These are phyloP conservation scores for Noccaea caerulescens DNA, from an alignment of 345 rosid genomes.

Conservation along the genomic window DNA sequence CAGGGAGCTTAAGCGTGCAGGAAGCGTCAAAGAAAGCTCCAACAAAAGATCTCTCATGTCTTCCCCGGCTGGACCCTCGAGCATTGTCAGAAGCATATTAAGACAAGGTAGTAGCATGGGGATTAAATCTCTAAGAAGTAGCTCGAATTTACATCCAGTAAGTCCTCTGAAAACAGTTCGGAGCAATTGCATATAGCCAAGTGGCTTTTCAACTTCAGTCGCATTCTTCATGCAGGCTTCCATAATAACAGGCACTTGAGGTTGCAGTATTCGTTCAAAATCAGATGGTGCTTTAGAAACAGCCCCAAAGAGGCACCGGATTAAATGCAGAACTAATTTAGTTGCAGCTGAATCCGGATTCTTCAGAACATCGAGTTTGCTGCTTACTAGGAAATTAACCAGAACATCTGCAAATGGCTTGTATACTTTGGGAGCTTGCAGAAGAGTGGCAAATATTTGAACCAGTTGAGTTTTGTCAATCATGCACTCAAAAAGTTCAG, in stretches of 20 bases:
- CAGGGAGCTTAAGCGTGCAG: slow-evolving; percentile 96
- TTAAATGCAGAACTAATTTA: slow-evolving; percentile 87
- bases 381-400: slow-evolving; percentile 83
- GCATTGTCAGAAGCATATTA: slow-evolving; percentile 87
- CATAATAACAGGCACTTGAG: slow-evolving; percentile 91
- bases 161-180: slow-evolving; percentile 90
- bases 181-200: slow-evolving; percentile 90
- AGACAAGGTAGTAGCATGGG: slow-evolving; percentile 88
- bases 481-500: slow-evolving; percentile 97
- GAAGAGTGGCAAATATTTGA: slow-evolving; percentile 79
- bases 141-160: slow-evolving; percentile 92
- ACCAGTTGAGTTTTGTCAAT: slow-evolving; percentile 81
- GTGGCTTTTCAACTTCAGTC: slow-evolving; percentile 91
- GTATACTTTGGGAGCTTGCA: slow-evolving; percentile 81
- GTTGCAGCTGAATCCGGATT: slow-evolving; percentile 82
- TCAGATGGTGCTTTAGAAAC: slow-evolving; percentile 90
- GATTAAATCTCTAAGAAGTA: slow-evolving; percentile 81
- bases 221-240: slow-evolving; percentile 95
- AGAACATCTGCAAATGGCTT: slow-evolving; percentile 88
- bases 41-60: slow-evolving; percentile 87
- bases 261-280: slow-evolving; percentile 94
- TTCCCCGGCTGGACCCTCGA: slow-evolving; percentile 93
- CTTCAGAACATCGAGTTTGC: slow-evolving; percentile 86
- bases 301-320: slow-evolving; percentile 85
- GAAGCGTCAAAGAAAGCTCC: slow-evolving; percentile 91